These are phyloP conservation scores for Sugiyamaella grinbergsii DNA, from an alignment of 1,139 yeast species.

Conservation along the genomic window DNA sequence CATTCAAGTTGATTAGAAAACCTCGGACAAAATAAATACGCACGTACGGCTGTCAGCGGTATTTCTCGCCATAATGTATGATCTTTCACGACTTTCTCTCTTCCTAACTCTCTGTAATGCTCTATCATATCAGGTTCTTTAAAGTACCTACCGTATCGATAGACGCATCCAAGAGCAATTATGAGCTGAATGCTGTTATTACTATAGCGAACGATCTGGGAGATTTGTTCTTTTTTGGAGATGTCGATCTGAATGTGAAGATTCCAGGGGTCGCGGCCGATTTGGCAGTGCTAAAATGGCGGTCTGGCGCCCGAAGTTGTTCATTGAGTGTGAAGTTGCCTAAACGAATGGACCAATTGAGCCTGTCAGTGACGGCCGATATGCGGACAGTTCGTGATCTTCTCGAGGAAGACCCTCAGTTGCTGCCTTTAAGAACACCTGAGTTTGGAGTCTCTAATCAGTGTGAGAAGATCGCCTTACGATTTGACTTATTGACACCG, in stretches of 20 bases:
- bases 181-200: slow-evolving; percentile 30
- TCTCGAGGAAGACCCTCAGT: slow-evolving; percentile 17
- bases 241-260: slow-evolving; percentile 23
- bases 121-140: slow-evolving; percentile 36
- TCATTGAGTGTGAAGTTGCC: not conserved
- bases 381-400: not conserved
- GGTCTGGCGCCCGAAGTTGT: slow-evolving; percentile 18
- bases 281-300: slow-evolving; percentile 12
- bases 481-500: slow-evolving; percentile 5
- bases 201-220: slow-evolving; percentile 43
- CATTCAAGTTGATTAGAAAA: no score
- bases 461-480: slow-evolving; percentile 11
- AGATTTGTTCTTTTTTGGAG: slow-evolving; percentile 38
- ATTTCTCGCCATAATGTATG: not conserved
- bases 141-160: slow-evolving; percentile 31
- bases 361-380: not conserved
- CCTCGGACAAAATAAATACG: no score
- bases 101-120: slow-evolving; percentile 23
- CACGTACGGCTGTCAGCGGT: not conserved
- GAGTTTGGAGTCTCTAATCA: slow-evolving; percentile 3
- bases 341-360: not conserved
- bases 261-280: slow-evolving; percentile 8
- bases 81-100: not conserved
- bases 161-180: slow-evolving; percentile 13
- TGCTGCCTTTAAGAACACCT: slow-evolving; percentile 11